Evolutionary conservation across 352 stramenopile genomes (phyloP).

Genomic region (Phytophthora ramorum): DNA sequence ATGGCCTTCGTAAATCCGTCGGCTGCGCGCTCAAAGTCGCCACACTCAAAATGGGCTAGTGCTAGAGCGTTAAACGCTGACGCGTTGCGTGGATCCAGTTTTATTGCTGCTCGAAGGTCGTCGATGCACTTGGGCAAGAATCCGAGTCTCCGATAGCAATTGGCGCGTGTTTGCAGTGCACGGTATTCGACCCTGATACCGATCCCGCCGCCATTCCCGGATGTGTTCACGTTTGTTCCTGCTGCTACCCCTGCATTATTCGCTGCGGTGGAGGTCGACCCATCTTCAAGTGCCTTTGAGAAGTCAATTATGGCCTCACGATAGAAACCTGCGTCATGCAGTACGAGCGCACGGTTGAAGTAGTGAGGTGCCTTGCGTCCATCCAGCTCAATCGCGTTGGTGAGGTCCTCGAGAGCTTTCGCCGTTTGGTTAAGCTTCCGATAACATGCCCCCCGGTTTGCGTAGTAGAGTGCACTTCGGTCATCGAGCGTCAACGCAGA

Average conservation of each 20-base stretch:
- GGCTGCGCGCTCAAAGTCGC: conserved; percentile 61
- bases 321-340: conserved; percentile 71
- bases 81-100: conserved; percentile 73
- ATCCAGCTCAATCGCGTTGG: conserved; percentile 73
- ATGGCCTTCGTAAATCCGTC: conserved; percentile 71
- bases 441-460: conserved; percentile 73
- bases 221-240: background rate
- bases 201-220: conserved; percentile 28
- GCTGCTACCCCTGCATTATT: conserved; percentile 12
- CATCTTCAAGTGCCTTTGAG: conserved; percentile 76
- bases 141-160: conserved; percentile 67
- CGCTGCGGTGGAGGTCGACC: conserved; percentile 26
- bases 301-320: conserved; percentile 79
- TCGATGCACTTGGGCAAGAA: conserved; percentile 75
- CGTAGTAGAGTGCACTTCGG: conserved; percentile 72
- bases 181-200: conserved; percentile 73
- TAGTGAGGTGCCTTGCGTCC: conserved; percentile 75
- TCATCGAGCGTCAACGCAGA: conserved; percentile 70
- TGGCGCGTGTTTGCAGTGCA: conserved; percentile 69
- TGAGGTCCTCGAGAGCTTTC: conserved; percentile 75
- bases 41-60: conserved; percentile 70
- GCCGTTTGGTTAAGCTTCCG: conserved; percentile 71
- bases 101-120: conserved; percentile 72
- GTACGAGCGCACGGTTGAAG: conserved; percentile 77
- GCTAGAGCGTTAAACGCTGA: conserved; percentile 64